Evolutionary conservation across 352 stramenopile genomes (phyloP), one percentile per base, ranked within the genome.

Genomic region (Globisporangium nunn): DNA sequence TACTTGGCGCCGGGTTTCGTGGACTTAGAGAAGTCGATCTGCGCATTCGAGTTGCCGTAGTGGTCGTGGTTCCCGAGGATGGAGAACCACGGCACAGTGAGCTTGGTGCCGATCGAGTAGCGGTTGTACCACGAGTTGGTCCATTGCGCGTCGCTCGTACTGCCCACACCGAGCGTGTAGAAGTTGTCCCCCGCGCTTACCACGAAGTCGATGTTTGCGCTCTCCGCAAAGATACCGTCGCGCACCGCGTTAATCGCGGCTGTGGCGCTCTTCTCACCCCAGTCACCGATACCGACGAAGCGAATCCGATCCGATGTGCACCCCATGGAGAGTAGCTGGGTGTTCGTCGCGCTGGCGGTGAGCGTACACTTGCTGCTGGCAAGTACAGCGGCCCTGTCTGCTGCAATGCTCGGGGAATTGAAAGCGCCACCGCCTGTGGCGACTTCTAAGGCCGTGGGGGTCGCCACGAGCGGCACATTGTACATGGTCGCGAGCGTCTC

Each of bases 181-280:
- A 79, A 79, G 61, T 77, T 79, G 66, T 79, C 69, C 12, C 71
- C 68, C n/a, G 64, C 60, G 6, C 62, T 62, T 7, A 76, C 48
- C 50, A 79, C 52, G 35, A 74, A 79, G 62, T 72, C 66, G 54
- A 62, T 67, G 28, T 59, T 52, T 17, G 48, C 54, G 0, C 51
- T 65, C 46, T 66, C 58, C 17, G 71, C 64, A 23, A 67, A 44
- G 37, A 75, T 50, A 11, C 65, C 68, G 51, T 75, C 65, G 30
- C 65, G 68, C 29, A 75, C 65, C 8, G 62, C 68, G 14, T 71
- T 56, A 31, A 73, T 53, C 48, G 62, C 64, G 2, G 59, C 46
- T 12, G 62, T 65, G 37, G 59, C 59, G 17, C 58, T 71, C 39
- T 62, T 66, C 58, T 76, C 68, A 18, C 66, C 66, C 66, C 69